Evolutionary conservation across 257 asterid genomes (phyloP).

Genomic region (Ocimum tenuiflorum): DNA sequence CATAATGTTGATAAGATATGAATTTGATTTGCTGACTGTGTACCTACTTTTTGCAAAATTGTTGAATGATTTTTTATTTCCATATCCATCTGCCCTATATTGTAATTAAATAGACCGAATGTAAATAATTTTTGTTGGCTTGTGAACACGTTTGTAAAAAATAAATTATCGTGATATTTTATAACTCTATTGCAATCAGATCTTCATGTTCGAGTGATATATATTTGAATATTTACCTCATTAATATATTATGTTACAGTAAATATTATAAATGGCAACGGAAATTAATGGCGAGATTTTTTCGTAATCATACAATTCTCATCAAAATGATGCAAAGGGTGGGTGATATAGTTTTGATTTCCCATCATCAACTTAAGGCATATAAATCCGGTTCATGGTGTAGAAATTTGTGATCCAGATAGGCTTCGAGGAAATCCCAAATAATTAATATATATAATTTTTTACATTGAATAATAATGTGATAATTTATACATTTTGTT

Average conservation of each 20-base stretch:
- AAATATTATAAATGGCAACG: neutral
- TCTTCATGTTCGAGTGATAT: neutral
- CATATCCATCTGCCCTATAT: neutral
- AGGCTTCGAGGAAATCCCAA: too few relatives aligned
- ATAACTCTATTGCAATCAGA: neutral
- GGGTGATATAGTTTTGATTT: neutral
- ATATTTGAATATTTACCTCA: neutral
- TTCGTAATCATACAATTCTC: neutral
- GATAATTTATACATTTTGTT: too few relatives aligned
- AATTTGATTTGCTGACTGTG: neutral
- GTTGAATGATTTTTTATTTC: neutral
- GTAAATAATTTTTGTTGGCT: neutral
- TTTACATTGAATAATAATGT: too few relatives aligned
- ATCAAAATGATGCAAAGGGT: neutral
- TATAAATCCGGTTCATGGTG: too few relatives aligned
- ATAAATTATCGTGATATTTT: neutral
- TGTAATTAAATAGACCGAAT: neutral
- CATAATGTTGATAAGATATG: too few relatives aligned
- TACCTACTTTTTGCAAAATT: neutral
- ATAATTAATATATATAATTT: too few relatives aligned
- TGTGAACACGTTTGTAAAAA: neutral
- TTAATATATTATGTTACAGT: too few relatives aligned
- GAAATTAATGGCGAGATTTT: neutral
- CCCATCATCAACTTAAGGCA: neutral
- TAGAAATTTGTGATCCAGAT: too few relatives aligned